Base-by-base conservation (phyloP, 345 rosid genomes). In the Eucalyptus virginea region DNA sequence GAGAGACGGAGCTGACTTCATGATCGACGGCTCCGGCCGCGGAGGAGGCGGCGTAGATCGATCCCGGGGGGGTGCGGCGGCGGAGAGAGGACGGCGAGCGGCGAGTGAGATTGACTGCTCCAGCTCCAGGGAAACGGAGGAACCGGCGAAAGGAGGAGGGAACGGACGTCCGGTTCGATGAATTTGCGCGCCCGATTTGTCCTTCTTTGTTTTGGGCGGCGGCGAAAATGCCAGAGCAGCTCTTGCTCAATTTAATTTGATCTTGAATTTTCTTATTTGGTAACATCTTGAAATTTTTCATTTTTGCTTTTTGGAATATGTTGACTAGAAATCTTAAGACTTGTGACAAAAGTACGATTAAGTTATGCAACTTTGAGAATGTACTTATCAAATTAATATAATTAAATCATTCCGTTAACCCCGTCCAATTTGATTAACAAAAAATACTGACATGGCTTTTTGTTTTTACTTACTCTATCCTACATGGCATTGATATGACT, bases 1-100 rank as follows among this genome's bases (percentile, higher is more conserved):
- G 88, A 97, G 90, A 40, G 98, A 93, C 17, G 96, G 97, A 91
- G 88, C 93, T 87, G 90, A 87, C 88, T 62, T 88, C 98, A 94
- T 97, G 89, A 11, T 50, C 37, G 37, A 7, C 42, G 81, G 85
- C 85, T 77, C 85, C 15, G 47, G 85, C 85, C 13, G 30, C 62
- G 13, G 9, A 5, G 85, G 26, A 40, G 47, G 40, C 23, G 83
- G 47, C 47, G 83, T 28, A 21, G 83, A 77, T 4, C 83, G 47
- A 21, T 77, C 26, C 44, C 3, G 4, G 16, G 47, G 81, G 45
- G 28, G 15, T 44, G 83, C 44, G 15, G 83, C 42, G 47, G 83
- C 83, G 47, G 8, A 11, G 47, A 40, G 47, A 40, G 9, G 83
- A 77, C 24, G 83, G 47, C 47, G 83, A 40, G 16, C 44, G 85